A percentile compares a stretch with the other conserved stretches of the same genome.
Conservation (phyloP, 1,284 basidiomycete species). For the Caloboletus inedulis region DNA sequence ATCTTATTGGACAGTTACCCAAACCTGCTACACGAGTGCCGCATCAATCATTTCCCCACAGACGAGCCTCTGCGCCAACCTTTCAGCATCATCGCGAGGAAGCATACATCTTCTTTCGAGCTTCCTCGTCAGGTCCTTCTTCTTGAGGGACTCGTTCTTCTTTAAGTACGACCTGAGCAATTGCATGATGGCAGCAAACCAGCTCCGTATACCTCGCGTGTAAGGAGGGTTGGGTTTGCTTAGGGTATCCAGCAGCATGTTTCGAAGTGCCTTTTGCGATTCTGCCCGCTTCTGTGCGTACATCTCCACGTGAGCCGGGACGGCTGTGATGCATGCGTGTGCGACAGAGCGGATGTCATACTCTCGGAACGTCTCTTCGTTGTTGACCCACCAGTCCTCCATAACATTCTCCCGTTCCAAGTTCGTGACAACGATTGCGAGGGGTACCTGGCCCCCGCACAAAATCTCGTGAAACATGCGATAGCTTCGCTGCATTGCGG, state of each 20-base stretch:
- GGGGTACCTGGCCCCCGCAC: conserved; percentile 34
- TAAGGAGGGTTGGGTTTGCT: neutral
- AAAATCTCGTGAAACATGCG: conserved; percentile 36
- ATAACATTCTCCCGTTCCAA: conserved; percentile 35
- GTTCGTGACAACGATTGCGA: conserved; percentile 37
- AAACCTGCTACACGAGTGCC: neutral
- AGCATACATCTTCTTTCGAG: neutral
- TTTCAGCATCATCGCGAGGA: neutral
- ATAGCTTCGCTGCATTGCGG: conserved; percentile 36
- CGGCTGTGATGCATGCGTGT: conserved; percentile 32
- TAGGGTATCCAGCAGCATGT: neutral
- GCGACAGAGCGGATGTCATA: conserved; percentile 22
- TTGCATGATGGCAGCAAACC: neutral
- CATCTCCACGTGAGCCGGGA: conserved; percentile 4
- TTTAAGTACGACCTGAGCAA: neutral
- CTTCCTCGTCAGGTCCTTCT: neutral
- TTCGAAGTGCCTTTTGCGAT: neutral
- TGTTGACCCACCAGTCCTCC: conserved; percentile 35
- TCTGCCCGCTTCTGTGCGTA: neutral
- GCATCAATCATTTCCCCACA: neutral
- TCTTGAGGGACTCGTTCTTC: neutral
- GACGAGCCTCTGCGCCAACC: neutral
- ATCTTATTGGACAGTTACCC: too few species aligned
- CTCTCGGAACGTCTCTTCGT: conserved; percentile 15
- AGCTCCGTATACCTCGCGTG: neutral